Percentiles rank a stretch among this genome's conserved stretches.
phyloP scores from a whole-genome alignment of 1,139 yeast species.

The Saccharomyces hybrid region DNA sequence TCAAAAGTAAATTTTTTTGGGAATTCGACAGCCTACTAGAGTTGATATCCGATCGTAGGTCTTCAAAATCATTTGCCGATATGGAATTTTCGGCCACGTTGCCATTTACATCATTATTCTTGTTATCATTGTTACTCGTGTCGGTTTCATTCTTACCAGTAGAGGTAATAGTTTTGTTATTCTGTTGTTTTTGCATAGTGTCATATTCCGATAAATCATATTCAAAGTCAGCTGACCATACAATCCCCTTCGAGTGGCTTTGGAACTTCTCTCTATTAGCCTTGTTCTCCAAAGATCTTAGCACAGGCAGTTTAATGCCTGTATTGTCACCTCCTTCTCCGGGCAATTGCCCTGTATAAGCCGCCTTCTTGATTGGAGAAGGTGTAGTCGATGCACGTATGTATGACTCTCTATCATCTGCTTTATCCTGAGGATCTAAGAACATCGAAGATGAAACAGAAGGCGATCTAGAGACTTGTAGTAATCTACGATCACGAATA shows the following conservation, averaged over 20 bases:
- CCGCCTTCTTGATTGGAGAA: slow-evolving; percentile 16
- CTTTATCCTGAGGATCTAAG: not conserved
- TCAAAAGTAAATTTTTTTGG: slow-evolving; percentile 8
- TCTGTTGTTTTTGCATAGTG: not conserved
- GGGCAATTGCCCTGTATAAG: not conserved
- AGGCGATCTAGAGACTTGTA: not conserved
- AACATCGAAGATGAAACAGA: not conserved
- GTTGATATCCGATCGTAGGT: not conserved
- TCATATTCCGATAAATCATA: slow-evolving; percentile 24
- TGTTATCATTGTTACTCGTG: not conserved
- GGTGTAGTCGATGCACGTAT: slow-evolving; percentile 16
- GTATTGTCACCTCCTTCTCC: not conserved
- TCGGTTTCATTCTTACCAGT: not conserved
- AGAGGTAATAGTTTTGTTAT: not conserved
- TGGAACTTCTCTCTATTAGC: slow-evolving; percentile 4
- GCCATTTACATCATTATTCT: not conserved
- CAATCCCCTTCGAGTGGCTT: slow-evolving; percentile 14
- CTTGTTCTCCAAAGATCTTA: not conserved
- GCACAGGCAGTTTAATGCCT: not conserved
- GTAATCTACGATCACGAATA: slow-evolving; percentile 4
- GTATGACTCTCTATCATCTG: slow-evolving; percentile 4
- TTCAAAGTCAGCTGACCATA: slow-evolving; percentile 28
- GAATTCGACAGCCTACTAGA: slow-evolving; percentile 4
- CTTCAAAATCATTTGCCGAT: not conserved
- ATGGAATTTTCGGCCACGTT: not conserved